Evolutionary conservation across 2,329 filamentous ascomycete species (phyloP), one percentile per base, ranked within the genome.

Genomic region (Fusarium sacchari): DNA sequence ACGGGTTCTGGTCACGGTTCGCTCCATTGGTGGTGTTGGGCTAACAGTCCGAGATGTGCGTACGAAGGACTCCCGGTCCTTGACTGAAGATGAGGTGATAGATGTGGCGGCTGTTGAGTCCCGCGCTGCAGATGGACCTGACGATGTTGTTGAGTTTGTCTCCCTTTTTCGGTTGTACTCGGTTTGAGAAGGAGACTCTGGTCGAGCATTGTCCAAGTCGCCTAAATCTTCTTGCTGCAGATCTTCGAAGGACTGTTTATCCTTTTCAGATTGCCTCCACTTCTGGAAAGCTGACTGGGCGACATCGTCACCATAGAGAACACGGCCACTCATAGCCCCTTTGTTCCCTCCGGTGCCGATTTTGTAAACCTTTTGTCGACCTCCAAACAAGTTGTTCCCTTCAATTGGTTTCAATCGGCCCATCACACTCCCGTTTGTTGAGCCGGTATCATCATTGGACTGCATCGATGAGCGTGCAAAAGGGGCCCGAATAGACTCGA

Each of bases 331-430:
- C 86, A 94, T 89, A 50, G 86, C 88, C 26, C 85, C 84, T 6
- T 85, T 86, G 47, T 80, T 79, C 26, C 82, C 81, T 32, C 87
- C 86, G 7, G 85, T 86, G 1, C 93, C 87, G 72, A 97, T 93
- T 81, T 94, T 95, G 82, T 97, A 98, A 42, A 98, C 92, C 84
- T 98, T 98, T 81, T 98, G 96, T 49, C 96, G 91, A 22, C 96
- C 96, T 64, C 96, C 96, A 82, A 99, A 99, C 64, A 99, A 83
- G 75, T 94, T 93, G 80, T 98, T 99, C 50, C 96, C 95, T 79
- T 98, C 96, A 3, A 90, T 91, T 1, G 94, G 95, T 76, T 95
- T 92, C 13, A 92, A 87, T 58, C 96, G 89, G 76, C 87, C 92
- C 93, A 98, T 96, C n/a, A 98, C 88, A 81, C 93, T 94, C 3